Conservation (phyloP, 768 basidiomycete species). For the Hydnum rufescens region DNA sequence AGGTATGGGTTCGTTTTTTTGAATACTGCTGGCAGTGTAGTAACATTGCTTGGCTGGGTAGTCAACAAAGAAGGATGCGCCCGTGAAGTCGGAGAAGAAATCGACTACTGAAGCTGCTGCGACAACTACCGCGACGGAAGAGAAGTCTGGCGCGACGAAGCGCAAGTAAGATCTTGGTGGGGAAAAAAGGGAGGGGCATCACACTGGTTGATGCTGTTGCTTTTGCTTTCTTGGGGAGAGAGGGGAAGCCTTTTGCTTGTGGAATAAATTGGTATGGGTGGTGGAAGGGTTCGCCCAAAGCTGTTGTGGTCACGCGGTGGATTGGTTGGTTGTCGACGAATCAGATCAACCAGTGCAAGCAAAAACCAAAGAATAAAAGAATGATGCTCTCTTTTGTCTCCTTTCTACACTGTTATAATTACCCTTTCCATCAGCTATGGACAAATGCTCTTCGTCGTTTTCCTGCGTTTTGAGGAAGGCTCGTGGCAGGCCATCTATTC, state of each 20-base stretch:
- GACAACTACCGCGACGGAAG: conserved; percentile 4
- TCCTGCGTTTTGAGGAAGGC: no score
- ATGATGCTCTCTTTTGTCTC: no score
- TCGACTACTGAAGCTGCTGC: conserved; percentile 31
- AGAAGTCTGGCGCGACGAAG: conserved; percentile 31
- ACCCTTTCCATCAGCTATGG: no score
- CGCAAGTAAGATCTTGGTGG: conserved; percentile 29
- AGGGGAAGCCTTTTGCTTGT: neutral
- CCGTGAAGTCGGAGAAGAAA: conserved; percentile 31
- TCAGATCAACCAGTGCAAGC: no score
- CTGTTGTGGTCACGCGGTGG: no score
- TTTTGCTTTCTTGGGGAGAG: neutral
- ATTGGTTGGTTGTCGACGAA: no score
- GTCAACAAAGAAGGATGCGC: neutral
- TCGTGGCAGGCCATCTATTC: no score
- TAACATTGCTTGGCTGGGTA: neutral
- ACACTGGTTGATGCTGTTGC: neutral
- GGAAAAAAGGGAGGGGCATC: neutral
- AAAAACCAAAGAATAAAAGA: no score
- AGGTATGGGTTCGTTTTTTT: conserved; percentile 23
- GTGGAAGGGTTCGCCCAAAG: neutral
- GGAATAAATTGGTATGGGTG: neutral
- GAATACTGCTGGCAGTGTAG: neutral
- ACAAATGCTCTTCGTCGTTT: no score
- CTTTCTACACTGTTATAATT: no score